Evolutionary conservation across 805 yeast species (phyloP), one percentile per base, ranked within the genome.

Genomic region (Pichia ethanolica): DNA sequence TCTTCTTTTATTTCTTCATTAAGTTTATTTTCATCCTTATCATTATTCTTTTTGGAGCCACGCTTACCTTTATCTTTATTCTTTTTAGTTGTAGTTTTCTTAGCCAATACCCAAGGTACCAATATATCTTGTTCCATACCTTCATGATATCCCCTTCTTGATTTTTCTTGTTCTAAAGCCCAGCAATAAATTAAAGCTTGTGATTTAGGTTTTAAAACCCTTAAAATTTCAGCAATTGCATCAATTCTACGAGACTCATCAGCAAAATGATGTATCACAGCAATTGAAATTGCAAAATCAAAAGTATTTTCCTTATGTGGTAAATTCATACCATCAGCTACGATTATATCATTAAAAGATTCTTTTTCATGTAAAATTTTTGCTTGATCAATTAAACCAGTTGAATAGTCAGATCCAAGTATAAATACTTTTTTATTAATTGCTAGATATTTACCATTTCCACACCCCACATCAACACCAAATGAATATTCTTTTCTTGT

Each of bases 381-480:
- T 0, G 90, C 93, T 66, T 89, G 86, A 14, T 64, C 65, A 11
- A 86, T 73, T 37, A 86, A 67, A 0, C 91, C 90, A 42, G 76
- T 77, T 1, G 93, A 86, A 47, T 84, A 73, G 54, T 84, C 91
- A 47, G 74, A 79, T 38, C 97, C 98, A 14, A 91, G 64, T 32
- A 90, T 74, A 59, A 65, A 83, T 4, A 91, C 64, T 42, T 84
- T 73, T 8, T 75, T 71, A 64, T 91, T 90, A 11, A 89, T 76
- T 2, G 76, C 77, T 39, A 91, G 65, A 62, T 93, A 93, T 62
- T 93, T 93, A 3, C 99, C 99, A 64, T 93, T 93, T 4, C 99
- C 99, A 65, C 98, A 91, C 0, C 99, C 99, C 25, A 91, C 88
- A 68, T 93, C 99, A 32, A 89, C 72, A 1, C 99, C 99, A 0